Conservation (phyloP, 768 basidiomycete species). For the Tylopilus sp. region DNA sequence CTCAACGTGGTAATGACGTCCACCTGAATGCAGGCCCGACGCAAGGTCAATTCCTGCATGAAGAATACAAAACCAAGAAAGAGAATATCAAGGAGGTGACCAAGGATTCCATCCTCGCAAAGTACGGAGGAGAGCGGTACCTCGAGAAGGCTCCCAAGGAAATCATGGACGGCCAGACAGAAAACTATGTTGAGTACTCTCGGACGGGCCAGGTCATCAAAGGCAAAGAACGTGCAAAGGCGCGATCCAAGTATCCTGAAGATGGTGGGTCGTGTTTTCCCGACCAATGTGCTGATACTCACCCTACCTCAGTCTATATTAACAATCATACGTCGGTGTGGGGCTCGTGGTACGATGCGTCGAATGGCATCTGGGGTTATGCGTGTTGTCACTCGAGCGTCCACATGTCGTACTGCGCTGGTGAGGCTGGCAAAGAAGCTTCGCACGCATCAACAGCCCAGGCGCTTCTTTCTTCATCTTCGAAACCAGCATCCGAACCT, state of each 20-base stretch:
- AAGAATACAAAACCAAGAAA: constrained; percentile 90
- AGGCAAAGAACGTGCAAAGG: constrained; percentile 85
- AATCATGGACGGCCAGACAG: constrained; percentile 91
- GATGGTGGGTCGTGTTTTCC: constrained; percentile 59
- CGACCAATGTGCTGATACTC: neutral
- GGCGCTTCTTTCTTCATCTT: constrained; percentile 51
- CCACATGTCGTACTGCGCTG: constrained; percentile 90
- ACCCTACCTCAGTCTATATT: constrained; percentile 56
- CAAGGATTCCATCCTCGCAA: constrained; percentile 85
- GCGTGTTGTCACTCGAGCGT: constrained; percentile 89
- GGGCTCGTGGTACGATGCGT: constrained; percentile 90
- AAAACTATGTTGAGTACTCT: constrained; percentile 97
- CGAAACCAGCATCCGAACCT: constrained; percentile 26
- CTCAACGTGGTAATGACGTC: constrained; percentile 88
- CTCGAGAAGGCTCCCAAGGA: constrained; percentile 88
- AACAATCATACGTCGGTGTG: constrained; percentile 97
- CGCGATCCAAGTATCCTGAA: constrained; percentile 91
- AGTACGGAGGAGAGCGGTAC: constrained; percentile 94
- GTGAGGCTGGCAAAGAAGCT: constrained; percentile 78
- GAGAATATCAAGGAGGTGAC: constrained; percentile 85
- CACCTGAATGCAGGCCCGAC: constrained; percentile 97
- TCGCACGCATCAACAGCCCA: constrained; percentile 71
- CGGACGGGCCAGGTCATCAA: constrained; percentile 87
- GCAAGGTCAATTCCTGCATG: constrained; percentile 87
- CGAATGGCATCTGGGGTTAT: constrained; percentile 82